Evolutionary conservation across 306 rosid species (phyloP).

Genomic region (Castanea crenata): DNA sequence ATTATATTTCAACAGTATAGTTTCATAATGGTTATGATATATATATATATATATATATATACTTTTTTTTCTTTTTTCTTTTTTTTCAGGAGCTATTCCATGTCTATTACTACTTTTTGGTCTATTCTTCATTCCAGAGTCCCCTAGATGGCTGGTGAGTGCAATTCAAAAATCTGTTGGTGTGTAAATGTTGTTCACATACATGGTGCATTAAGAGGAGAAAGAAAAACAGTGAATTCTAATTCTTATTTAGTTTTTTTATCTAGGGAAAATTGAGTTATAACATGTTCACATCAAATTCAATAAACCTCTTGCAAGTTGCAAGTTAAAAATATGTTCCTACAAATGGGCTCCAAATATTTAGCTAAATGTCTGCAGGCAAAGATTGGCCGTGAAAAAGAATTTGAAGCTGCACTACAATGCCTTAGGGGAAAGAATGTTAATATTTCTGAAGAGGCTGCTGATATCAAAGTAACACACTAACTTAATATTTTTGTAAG

Average conservation of each 20-base stretch:
- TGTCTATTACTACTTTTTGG: not conserved
- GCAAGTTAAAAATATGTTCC: too few relatives aligned
- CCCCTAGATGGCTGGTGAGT: constrained; percentile 42
- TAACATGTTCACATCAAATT: too few relatives aligned
- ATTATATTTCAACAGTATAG: not conserved
- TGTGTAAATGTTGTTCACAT: not conserved
- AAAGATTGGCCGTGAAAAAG: constrained; percentile 22
- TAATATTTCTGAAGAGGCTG: constrained; percentile 29
- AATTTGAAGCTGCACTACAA: constrained; percentile 27
- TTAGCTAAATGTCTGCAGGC: constrained; percentile 24
- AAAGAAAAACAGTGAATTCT: too few relatives aligned
- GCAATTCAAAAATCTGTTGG: not conserved
- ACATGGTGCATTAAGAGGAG: too few relatives aligned
- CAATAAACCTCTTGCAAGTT: too few relatives aligned
- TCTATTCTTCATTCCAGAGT: constrained; percentile 28
- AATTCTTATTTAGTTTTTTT: too few relatives aligned
- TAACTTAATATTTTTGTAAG: too few relatives aligned
- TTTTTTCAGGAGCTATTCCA: too few relatives aligned
- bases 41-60: too few relatives aligned
- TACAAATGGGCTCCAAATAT: too few relatives aligned
- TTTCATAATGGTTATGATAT: not conserved
- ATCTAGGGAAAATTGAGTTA: too few relatives aligned
- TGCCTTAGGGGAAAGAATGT: constrained; percentile 35
- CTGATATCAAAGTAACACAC: constrained; percentile 36
- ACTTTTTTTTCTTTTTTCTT: too few relatives aligned